A percentile compares a stretch with the other conserved stretches of the same genome.
These are phyloP conservation scores for Aspergillus amoenus DNA, from an alignment of 2,329 filamentous ascomycete species.

Conservation along the genomic window DNA sequence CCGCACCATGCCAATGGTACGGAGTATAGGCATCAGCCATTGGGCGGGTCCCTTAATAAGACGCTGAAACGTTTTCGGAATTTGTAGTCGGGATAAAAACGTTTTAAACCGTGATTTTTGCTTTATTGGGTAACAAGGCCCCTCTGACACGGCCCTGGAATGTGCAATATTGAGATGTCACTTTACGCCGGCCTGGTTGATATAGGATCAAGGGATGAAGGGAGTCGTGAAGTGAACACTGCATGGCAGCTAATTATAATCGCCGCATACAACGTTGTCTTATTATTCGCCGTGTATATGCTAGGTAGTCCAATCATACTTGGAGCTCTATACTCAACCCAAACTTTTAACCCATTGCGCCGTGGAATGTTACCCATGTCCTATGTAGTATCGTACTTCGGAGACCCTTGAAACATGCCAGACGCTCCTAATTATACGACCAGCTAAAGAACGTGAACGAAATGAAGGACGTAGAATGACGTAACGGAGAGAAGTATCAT, in stretches of 20 bases:
- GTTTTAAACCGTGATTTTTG: neutral
- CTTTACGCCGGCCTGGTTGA: neutral
- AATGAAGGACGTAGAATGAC: neutral
- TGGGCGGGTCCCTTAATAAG: neutral
- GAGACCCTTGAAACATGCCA: neutral
- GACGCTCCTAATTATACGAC: neutral
- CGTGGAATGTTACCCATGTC: constrained; percentile 2
- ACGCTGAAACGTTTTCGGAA: neutral
- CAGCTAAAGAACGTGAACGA: neutral
- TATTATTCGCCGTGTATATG: neutral
- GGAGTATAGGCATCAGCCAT: neutral
- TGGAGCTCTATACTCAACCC: neutral
- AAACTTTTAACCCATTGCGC: constrained; percentile 7
- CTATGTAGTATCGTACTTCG: neutral
- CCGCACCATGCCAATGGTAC: too few species aligned
- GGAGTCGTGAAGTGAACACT: neutral
- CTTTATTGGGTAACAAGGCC: neutral
- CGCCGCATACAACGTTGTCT: neutral
- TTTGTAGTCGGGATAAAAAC: neutral
- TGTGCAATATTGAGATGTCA: neutral
- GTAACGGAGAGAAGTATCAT: neutral
- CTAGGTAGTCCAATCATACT: neutral
- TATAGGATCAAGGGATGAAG: neutral
- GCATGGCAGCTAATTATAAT: neutral
- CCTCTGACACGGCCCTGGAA: neutral